These are phyloP conservation scores for Rhodomyrtus tomentosa DNA, from an alignment of 345 rosid species.

Conservation along the genomic window DNA sequence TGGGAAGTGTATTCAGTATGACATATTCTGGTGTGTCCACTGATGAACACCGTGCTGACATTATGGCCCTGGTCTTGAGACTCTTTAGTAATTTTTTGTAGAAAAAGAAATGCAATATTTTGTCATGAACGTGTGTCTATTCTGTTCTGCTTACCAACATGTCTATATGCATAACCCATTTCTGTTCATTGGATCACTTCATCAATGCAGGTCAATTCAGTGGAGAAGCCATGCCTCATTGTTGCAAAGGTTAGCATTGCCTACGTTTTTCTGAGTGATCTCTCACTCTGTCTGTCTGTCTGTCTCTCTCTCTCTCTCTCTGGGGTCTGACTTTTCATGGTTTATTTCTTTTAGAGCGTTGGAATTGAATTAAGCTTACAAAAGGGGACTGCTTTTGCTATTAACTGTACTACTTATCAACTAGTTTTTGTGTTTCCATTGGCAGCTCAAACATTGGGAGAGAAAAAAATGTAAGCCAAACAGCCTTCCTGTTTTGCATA, in stretches of 20 bases:
- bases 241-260: conserved; percentile 41
- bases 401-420: neutral
- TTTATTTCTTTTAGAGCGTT: neutral
- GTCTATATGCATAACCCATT: neutral
- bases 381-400: neutral
- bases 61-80: neutral
- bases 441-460: conserved; percentile 86
- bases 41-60: neutral
- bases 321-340: neutral
- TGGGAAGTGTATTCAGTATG: neutral
- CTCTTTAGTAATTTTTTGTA: neutral
- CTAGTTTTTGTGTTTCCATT: neutral
- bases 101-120: neutral
- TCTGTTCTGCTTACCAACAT: neutral
- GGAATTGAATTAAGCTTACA: neutral
- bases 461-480: conserved; percentile 83
- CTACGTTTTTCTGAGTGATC: neutral
- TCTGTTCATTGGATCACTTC: neutral
- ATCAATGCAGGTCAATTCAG: conserved; percentile 44
- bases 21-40: neutral
- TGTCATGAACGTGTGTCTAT: neutral
- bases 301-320: neutral
- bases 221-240: conserved; percentile 50
- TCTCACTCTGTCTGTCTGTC: neutral
- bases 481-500: conserved; percentile 79